These are phyloP conservation scores for Posidonia australis DNA, from an alignment of 106 monocot genomes.

Conservation along the genomic window DNA sequence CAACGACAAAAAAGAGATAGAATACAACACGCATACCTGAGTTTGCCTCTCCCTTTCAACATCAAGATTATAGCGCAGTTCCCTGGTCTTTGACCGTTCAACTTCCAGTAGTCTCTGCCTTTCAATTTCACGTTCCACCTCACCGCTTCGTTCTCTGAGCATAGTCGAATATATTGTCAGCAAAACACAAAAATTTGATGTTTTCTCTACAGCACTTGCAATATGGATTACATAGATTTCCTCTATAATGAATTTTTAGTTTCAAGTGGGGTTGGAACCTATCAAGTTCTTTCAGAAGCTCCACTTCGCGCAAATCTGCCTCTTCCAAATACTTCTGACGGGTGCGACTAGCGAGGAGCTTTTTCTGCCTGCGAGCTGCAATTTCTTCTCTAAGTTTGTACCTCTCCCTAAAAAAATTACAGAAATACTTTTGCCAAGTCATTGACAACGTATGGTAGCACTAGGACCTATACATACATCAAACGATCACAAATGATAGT, in stretches of 20 bases:
- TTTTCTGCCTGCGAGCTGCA: slow-evolving; percentile 57
- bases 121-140: slow-evolving; percentile 68
- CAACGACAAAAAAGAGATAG: background rate
- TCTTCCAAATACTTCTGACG: slow-evolving; percentile 81
- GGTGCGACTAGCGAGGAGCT: slow-evolving; percentile 44
- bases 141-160: slow-evolving; percentile 56
- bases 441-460: background rate
- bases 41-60: slow-evolving; percentile 83
- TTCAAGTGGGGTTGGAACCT: slow-evolving; percentile 30
- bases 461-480: background rate
- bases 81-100: slow-evolving; percentile 84
- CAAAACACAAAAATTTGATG: background rate
- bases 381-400: slow-evolving; percentile 87
- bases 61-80: slow-evolving; percentile 77
- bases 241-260: background rate
- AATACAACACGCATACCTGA: slow-evolving; percentile 39
- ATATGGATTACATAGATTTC: background rate
- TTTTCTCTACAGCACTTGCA: background rate
- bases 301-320: slow-evolving; percentile 57
- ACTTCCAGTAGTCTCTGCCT: slow-evolving; percentile 58
- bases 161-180: slow-evolving; percentile 3
- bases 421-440: background rate
- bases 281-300: slow-evolving; percentile 86
- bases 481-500: background rate
- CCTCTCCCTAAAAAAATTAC: slow-evolving; percentile 41